A percentile compares a stretch with the other conserved stretches of the same genome.
Conservation (phyloP, 805 yeast species). For the Ogataea methanolica region DNA sequence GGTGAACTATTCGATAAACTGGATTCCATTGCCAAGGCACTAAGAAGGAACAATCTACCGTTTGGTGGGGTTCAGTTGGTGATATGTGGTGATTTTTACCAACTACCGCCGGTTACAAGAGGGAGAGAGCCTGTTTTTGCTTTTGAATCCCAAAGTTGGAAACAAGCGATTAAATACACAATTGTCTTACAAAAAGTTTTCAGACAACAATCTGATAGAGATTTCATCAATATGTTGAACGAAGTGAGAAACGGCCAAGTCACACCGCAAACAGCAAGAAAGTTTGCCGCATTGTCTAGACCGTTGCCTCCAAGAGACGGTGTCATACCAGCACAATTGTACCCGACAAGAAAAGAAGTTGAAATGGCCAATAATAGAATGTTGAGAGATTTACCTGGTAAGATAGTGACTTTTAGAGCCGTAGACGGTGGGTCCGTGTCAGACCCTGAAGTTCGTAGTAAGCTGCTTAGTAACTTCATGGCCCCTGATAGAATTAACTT, state of each 20-base stretch:
- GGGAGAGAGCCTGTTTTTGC: slow-evolving; percentile 43
- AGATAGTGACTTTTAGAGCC: slow-evolving; percentile 40
- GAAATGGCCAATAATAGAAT: slow-evolving; percentile 56
- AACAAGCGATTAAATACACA: slow-evolving; percentile 48
- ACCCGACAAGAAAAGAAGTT: slow-evolving; percentile 68
- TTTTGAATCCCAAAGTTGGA: slow-evolving; percentile 65
- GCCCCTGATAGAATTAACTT: slow-evolving; percentile 55
- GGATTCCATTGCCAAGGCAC: slow-evolving; percentile 50
- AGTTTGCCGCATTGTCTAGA: slow-evolving; percentile 50
- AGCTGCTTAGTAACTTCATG: slow-evolving; percentile 50
- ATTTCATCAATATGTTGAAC: slow-evolving; percentile 68
- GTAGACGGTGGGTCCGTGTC: slow-evolving; percentile 47
- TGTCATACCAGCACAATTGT: slow-evolving; percentile 70
- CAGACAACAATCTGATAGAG: slow-evolving; percentile 71
- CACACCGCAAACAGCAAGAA: slow-evolving; percentile 39
- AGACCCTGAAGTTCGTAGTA: slow-evolving; percentile 39
- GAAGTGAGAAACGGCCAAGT: slow-evolving; percentile 66
- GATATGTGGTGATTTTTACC: slow-evolving; percentile 79
- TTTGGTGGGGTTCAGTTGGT: slow-evolving; percentile 81
- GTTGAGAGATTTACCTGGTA: slow-evolving; percentile 42
- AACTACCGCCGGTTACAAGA: slow-evolving; percentile 66
- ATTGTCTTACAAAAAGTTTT: slow-evolving; percentile 62
- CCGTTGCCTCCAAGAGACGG: slow-evolving; percentile 49
- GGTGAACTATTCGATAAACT: slow-evolving; percentile 62
- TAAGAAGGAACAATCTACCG: slow-evolving; percentile 44